A percentile compares a stretch with the other conserved stretches of the same genome.
These are phyloP conservation scores for Apiosordaria backusii DNA, from an alignment of 495 filamentous ascomycete species.

Conservation along the genomic window DNA sequence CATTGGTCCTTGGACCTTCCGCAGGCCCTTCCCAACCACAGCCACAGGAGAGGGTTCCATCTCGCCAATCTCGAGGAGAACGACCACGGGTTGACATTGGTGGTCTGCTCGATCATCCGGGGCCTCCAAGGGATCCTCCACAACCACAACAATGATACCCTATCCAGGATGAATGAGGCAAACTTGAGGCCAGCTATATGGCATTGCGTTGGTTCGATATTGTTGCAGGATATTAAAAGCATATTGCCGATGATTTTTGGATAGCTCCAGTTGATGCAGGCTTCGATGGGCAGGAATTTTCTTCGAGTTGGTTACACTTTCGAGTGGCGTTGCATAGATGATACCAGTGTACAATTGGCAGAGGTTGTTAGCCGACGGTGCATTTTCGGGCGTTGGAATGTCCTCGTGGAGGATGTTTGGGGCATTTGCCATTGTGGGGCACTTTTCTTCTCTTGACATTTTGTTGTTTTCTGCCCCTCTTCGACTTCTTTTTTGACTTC, in stretches of 20 bases:
- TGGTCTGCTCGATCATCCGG: conserved; percentile 49
- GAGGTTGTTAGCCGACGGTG: conserved; percentile 1
- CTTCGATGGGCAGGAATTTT: neutral
- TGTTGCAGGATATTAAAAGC: neutral
- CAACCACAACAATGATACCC: neutral
- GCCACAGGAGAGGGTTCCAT: neutral
- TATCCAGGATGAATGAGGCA: too few species aligned
- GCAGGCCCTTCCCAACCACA: conserved; percentile 23
- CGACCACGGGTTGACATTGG: conserved; percentile 52
- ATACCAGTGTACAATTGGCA: conserved; percentile 24
- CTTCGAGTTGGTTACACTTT: neutral
- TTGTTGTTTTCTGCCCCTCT: conserved; percentile 1
- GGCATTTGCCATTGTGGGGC: conserved; percentile 13
- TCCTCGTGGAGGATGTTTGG: neutral
- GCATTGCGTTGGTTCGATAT: neutral
- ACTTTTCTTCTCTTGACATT: conserved; percentile 7
- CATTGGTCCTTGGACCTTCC: conserved; percentile 45
- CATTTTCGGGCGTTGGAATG: conserved; percentile 12
- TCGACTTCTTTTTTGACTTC: neutral
- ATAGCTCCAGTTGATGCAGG: neutral
- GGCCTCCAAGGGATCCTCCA: conserved; percentile 26
- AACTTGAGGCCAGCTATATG: neutral
- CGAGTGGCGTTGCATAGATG: conserved; percentile 15
- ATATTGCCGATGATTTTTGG: neutral
- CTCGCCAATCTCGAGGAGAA: conserved; percentile 43